phyloP scores from a whole-genome alignment of 352 stramenopile species.

The Pythium monospermum region DNA sequence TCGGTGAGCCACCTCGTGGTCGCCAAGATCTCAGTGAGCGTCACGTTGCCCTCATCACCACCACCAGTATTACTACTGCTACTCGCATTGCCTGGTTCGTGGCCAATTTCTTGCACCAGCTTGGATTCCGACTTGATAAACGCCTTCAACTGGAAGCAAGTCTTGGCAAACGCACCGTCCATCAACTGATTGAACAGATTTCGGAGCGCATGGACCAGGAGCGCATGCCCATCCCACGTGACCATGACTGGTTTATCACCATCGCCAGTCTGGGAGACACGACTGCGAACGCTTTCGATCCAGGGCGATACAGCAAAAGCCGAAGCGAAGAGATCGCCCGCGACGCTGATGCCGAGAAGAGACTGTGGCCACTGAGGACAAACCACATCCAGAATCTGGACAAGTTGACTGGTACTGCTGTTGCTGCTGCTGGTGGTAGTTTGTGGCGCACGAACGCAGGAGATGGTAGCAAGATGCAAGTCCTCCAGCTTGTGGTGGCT shows the following conservation, averaged over 20 bases:
- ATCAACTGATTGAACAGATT: conserved; percentile 12
- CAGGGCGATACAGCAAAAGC: not conserved
- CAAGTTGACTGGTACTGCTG: no score
- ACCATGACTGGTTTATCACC: not conserved
- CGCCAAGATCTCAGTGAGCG: conserved; percentile 6
- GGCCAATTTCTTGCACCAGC: conserved; percentile 21
- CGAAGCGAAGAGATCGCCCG: conserved; percentile 10
- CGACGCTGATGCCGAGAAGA: conserved; percentile 12
- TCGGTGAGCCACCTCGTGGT: conserved; percentile 36
- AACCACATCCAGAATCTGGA: conserved; percentile 3
- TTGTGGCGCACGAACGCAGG: no score
- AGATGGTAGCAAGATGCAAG: conserved; percentile 20
- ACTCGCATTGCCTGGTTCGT: no score
- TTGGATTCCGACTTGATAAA: conserved; percentile 15
- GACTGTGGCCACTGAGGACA: conserved; percentile 6
- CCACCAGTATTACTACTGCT: no score
- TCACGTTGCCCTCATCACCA: not conserved
- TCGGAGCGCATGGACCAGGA: conserved; percentile 2
- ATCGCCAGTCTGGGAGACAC: not conserved
- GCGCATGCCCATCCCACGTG: conserved; percentile 11
- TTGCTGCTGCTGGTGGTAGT: not conserved
- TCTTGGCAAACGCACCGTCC: conserved; percentile 7
- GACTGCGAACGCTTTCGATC: not conserved
- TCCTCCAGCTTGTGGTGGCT: conserved; percentile 31
- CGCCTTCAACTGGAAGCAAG: not conserved